A percentile compares a stretch with the other conserved stretches of the same genome.
These are phyloP conservation scores for Amylocystis lapponica DNA, from an alignment of 768 basidiomycete genomes.

Conservation along the genomic window DNA sequence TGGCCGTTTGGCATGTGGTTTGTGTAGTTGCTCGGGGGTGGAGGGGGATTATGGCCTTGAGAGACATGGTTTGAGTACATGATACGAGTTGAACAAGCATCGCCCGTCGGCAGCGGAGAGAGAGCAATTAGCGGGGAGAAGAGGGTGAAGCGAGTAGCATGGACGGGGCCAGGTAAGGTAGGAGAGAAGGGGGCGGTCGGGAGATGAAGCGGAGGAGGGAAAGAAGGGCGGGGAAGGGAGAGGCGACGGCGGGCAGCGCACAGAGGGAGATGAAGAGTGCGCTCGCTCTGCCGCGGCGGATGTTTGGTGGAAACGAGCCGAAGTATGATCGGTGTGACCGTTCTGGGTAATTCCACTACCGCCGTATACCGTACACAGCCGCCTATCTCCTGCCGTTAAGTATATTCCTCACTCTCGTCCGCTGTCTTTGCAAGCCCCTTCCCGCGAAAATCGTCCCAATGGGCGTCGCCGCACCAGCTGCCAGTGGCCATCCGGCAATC, in stretches of 20 bases:
- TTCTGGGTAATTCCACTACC: conserved; percentile 8
- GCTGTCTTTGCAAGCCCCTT: not conserved
- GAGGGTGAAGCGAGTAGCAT: conserved; percentile 18
- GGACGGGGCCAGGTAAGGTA: conserved; percentile 1
- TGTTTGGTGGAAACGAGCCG: conserved; percentile 6
- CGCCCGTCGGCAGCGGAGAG: conserved; percentile 29
- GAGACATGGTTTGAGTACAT: conserved; percentile 51
- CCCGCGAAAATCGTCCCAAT: not conserved
- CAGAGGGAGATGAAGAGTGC: conserved; percentile 1
- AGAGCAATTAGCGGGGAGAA: not conserved
- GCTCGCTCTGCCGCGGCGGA: conserved; percentile 2
- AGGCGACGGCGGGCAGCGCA: not conserved
- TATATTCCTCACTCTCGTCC: no score
- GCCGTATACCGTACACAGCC: no score
- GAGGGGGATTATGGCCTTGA: conserved; percentile 34
- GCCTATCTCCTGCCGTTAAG: no score
- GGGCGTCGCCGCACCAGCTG: not conserved
- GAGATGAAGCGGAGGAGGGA: not conserved
- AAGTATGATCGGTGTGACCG: conserved; percentile 8
- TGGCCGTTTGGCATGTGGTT: conserved; percentile 28
- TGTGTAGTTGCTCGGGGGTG: conserved; percentile 28
- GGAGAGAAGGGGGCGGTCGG: not conserved
- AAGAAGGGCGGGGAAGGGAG: not conserved
- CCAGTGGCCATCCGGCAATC: not conserved
- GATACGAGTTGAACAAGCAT: conserved; percentile 48